Conservation (phyloP, 495 filamentous ascomycete species). For the Corynascus novoguineensis region DNA sequence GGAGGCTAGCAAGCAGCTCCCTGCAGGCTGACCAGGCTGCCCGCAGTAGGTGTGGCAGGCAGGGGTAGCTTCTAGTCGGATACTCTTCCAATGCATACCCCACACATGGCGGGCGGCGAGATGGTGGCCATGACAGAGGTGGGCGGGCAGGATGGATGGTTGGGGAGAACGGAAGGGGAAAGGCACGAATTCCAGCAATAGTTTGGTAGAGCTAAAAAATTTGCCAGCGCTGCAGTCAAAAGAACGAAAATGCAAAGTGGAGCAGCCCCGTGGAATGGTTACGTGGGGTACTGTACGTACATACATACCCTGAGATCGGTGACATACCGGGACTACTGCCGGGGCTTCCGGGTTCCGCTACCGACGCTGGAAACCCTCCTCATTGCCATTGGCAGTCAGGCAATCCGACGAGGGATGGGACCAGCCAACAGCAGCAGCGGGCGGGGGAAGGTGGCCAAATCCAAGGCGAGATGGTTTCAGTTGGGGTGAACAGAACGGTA, state of each 20-base stretch:
- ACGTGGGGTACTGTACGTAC: neutral
- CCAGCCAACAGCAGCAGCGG: neutral
- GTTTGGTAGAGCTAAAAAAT: conserved; percentile 13
- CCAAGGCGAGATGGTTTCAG: too few relatives aligned
- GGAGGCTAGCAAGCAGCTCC: conserved; percentile 25
- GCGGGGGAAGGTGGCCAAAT: neutral
- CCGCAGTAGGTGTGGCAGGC: conserved; percentile 11
- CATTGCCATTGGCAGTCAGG: conserved; percentile 14
- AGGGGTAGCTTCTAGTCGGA: conserved; percentile 16
- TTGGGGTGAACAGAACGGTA: too few relatives aligned
- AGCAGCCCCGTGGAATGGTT: neutral
- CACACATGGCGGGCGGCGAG: conserved; percentile 20
- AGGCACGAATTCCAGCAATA: conserved; percentile 12
- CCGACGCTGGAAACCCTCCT: conserved; percentile 9
- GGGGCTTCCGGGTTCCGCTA: conserved; percentile 4
- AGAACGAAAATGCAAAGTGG: conserved; percentile 11
- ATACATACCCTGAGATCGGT: neutral
- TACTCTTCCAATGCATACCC: conserved; percentile 10
- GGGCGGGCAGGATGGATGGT: conserved; percentile 6
- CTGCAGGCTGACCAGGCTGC: conserved; percentile 22
- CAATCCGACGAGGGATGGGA: neutral
- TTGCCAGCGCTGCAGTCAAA: conserved; percentile 1
- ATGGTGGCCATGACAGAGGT: conserved; percentile 20
- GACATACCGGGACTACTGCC: conserved; percentile 10
- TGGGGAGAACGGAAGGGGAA: conserved; percentile 9